A percentile compares a stretch with the other conserved stretches of the same genome.
phyloP scores from a whole-genome alignment of 2,329 filamentous ascomycete species.

The Pyrenochaeta sp. region DNA sequence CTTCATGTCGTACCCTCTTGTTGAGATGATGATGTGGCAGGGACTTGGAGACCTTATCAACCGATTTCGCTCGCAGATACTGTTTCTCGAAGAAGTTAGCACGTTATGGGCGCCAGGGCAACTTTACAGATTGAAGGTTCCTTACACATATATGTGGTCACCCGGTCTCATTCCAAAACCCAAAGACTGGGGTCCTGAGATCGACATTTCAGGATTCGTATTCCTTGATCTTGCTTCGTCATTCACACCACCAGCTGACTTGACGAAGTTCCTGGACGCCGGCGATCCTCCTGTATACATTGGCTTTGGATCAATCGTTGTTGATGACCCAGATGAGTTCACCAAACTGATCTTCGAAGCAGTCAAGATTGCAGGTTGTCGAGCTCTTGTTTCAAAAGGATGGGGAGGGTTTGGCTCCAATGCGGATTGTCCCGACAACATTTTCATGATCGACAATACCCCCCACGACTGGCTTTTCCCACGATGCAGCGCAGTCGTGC shows the following conservation, averaged over 20 bases:
- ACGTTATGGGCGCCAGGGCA: constrained; percentile 79
- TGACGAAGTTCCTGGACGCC: constrained; percentile 51
- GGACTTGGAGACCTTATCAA: constrained; percentile 79
- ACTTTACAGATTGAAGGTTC: constrained; percentile 75
- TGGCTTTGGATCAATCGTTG: constrained; percentile 78
- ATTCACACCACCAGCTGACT: constrained; percentile 64
- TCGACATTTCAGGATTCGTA: constrained; percentile 80
- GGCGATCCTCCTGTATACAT: constrained; percentile 72
- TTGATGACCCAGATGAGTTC: constrained; percentile 73
- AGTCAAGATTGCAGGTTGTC: constrained; percentile 69
- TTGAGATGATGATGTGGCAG: constrained; percentile 76
- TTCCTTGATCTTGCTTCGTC: constrained; percentile 73
- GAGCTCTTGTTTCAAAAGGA: constrained; percentile 76
- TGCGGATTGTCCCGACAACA: constrained; percentile 59
- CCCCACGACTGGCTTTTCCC: constrained; percentile 82
- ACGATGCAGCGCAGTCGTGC: constrained; percentile 69
- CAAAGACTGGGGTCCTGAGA: constrained; percentile 70
- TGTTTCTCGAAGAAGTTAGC: constrained; percentile 76
- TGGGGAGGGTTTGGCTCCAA: constrained; percentile 75
- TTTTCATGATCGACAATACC: constrained; percentile 76
- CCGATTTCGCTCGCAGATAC: constrained; percentile 71
- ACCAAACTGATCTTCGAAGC: constrained; percentile 76
- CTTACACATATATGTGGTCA: constrained; percentile 74
- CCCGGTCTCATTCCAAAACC: constrained; percentile 72
- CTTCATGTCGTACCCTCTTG: constrained; percentile 80